Base-by-base conservation (phyloP, 257 asterid species). In the Fraxinus americana region DNA sequence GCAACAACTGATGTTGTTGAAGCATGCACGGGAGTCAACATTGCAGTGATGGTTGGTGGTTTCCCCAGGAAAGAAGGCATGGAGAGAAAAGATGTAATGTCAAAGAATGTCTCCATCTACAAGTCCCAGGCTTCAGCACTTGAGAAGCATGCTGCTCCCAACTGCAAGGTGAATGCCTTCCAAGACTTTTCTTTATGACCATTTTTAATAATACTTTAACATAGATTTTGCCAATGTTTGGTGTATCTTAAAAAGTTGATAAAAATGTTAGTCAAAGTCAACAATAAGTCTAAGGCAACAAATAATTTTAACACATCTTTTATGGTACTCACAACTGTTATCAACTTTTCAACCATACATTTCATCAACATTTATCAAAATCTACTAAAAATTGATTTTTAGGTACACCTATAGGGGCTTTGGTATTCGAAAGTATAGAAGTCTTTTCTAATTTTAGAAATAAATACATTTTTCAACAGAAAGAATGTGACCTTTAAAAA, bases 41-140 rank as follows among this genome's bases (percentile, higher is more conserved):
- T 94, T 78, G 98, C 97, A 54, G 91, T 94, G 23, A 92, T 94
- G 98, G 98, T 94, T 82, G 98, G 97, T 79, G 98, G 98, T 3
- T 94, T 94, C 91, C 98, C 98, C 0, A 91, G 98, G 89, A 94
- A 94, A 84, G 98, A 94, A 83, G 97, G 98, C 68, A 94, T 94
- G 97, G 98, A 94, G 63, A 89, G 98, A 87, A 92, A 94, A 83
- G 98, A 94, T 80, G 98, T 94, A 71, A 94, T 94, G 98, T 79
- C 98, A 14, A 94, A 94, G 92, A 94, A 94, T 61, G 98, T 94
- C 69, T 91, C 97, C 63, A 94, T 94, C 77, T 94, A 94, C 92
- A 92, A 94, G 87, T 84, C 98, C 68, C 98, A 94, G 81, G 97
- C 97, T 34, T 90, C 97, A 81, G 98, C 98, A 59, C 97, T 94